phyloP scores from a whole-genome alignment of 768 basidiomycete species.

The Russula virescens region DNA sequence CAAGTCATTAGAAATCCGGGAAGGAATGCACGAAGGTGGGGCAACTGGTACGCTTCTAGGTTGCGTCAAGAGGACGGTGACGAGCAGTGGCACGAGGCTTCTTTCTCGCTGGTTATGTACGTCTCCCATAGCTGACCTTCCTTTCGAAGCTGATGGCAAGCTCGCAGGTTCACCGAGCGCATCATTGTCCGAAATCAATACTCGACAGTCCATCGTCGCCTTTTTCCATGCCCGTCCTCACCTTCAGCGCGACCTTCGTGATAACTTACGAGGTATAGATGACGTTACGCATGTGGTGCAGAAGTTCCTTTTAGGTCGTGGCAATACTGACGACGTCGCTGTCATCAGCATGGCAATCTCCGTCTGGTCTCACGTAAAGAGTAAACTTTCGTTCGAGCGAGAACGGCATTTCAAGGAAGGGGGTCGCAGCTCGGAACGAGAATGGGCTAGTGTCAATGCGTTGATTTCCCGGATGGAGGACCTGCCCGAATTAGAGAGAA shows the following conservation, averaged over 20 bases:
- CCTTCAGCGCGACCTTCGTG: slow-evolving; percentile 58
- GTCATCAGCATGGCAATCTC: slow-evolving; percentile 58
- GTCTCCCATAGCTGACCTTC: slow-evolving; percentile 24
- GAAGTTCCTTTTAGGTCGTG: slow-evolving; percentile 63
- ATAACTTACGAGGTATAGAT: slow-evolving; percentile 50
- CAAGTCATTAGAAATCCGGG: slow-evolving; percentile 80
- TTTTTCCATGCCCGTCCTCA: slow-evolving; percentile 58
- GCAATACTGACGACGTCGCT: slow-evolving; percentile 58
- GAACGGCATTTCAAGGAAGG: slow-evolving; percentile 39
- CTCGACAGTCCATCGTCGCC: slow-evolving; percentile 71
- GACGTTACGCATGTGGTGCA: slow-evolving; percentile 76
- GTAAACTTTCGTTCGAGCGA: slow-evolving; percentile 52
- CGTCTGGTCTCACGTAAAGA: slow-evolving; percentile 50
- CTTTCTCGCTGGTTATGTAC: slow-evolving; percentile 74
- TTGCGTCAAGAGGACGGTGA: slow-evolving; percentile 69
- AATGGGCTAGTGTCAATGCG: slow-evolving; percentile 53
- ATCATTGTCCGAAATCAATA: slow-evolving; percentile 62
- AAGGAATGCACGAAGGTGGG: slow-evolving; percentile 68
- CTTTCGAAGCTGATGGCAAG: slow-evolving; percentile 2
- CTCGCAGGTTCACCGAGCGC: slow-evolving; percentile 77
- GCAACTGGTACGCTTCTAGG: slow-evolving; percentile 67
- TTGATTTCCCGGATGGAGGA: slow-evolving; percentile 49
- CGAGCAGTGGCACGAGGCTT: slow-evolving; percentile 70
- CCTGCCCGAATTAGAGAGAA: slow-evolving; percentile 46
- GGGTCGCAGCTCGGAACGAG: slow-evolving; percentile 26